Evolutionary conservation across 805 yeast genomes (phyloP).

Genomic region (Jamesozyma hellenica): DNA sequence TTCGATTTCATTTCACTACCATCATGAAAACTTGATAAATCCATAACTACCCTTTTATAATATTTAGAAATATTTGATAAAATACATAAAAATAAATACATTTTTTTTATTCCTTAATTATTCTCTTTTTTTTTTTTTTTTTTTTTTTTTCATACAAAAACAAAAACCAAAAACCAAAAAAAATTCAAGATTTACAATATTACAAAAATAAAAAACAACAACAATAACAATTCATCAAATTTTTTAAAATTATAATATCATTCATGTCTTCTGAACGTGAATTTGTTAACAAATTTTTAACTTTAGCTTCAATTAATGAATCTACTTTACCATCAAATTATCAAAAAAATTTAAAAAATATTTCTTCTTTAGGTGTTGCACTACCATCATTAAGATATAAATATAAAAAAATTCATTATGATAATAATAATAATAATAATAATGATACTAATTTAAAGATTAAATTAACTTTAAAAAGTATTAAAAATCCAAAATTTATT

Average conservation of each 20-base stretch:
- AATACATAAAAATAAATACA: no score
- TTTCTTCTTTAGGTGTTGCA: conserved; percentile 36
- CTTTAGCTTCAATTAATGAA: conserved; percentile 38
- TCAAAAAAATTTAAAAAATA: conserved; percentile 23
- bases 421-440: background rate
- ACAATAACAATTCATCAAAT: conserved; percentile 3
- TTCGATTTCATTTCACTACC: background rate
- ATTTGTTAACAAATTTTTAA: conserved; percentile 41
- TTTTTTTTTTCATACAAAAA: no score
- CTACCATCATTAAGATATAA: conserved; percentile 40
- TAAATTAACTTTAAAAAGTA: conserved; percentile 45
- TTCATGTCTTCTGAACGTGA: conserved; percentile 32
- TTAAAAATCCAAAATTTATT: conserved; percentile 62
- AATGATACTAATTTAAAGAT: background rate
- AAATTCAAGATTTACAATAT: no score
- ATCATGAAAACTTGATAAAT: background rate
- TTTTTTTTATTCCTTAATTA: no score
- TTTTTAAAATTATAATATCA: no score
- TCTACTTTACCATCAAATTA: conserved; percentile 24
- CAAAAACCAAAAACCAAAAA: no score
- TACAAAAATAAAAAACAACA: background rate
- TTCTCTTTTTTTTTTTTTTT: no score
- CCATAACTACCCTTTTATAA: no score
- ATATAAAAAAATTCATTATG: conserved; percentile 13
- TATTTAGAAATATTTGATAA: no score